Evolutionary conservation across 352 stramenopile species (phyloP).

Genomic region (Phytophthora sp.): DNA sequence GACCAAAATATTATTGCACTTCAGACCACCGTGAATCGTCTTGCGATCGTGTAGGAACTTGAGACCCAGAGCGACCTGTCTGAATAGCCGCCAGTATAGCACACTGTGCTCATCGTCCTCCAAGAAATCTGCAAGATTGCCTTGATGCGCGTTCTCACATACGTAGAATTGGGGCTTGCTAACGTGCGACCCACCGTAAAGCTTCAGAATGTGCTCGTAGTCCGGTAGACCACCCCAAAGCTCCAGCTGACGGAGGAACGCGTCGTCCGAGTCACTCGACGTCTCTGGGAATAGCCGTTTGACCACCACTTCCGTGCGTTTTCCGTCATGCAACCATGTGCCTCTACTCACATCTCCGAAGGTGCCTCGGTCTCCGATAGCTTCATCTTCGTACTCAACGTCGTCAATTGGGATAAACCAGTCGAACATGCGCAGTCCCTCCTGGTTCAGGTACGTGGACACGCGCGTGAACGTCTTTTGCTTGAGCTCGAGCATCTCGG

Average conservation of each 20-base stretch:
- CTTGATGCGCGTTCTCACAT: slow-evolving; percentile 31
- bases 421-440: slow-evolving; percentile 18
- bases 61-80: slow-evolving; percentile 40
- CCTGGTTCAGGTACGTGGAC: slow-evolving; percentile 1
- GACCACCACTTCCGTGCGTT: slow-evolving; percentile 29
- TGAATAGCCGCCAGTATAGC: slow-evolving; percentile 30
- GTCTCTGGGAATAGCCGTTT: slow-evolving; percentile 14
- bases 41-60: slow-evolving; percentile 53
- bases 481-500: slow-evolving; percentile 27
- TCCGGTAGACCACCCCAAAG: slow-evolving; percentile 39
- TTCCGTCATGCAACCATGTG: slow-evolving; percentile 17
- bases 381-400: slow-evolving; percentile 23
- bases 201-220: slow-evolving; percentile 40
- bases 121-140: slow-evolving; percentile 33
- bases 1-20: slow-evolving; percentile 80
- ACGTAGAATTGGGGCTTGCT: slow-evolving; percentile 37
- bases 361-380: slow-evolving; percentile 12
- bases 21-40: slow-evolving; percentile 78
- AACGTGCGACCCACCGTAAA: slow-evolving; percentile 48
- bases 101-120: slow-evolving; percentile 1
- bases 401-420: slow-evolving; percentile 39
- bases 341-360: slow-evolving; percentile 21
- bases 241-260: slow-evolving; percentile 40
- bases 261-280: neutral
- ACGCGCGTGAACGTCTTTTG: slow-evolving; percentile 16